These are phyloP conservation scores for Beauveria sp. DNA, from an alignment of 2,329 filamentous ascomycete genomes.

Conservation along the genomic window DNA sequence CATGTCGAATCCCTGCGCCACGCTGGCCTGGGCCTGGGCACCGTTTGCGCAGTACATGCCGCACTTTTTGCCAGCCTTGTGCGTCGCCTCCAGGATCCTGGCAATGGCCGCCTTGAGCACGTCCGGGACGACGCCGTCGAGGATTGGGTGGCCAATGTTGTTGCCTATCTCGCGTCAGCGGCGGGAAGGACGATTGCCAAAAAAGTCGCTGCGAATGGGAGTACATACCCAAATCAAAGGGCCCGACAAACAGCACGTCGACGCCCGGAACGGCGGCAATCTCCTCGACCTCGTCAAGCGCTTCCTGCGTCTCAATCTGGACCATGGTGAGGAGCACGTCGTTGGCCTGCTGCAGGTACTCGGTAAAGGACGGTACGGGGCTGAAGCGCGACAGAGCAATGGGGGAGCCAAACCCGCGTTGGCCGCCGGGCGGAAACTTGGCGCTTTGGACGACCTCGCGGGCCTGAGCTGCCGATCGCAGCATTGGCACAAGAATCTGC, in stretches of 20 bases:
- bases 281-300: slow-evolving; percentile 50
- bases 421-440: slow-evolving; percentile 43
- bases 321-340: slow-evolving; percentile 53
- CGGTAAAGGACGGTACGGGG: slow-evolving; percentile 35
- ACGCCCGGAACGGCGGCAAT: slow-evolving; percentile 54
- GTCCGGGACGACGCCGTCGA: slow-evolving; percentile 50
- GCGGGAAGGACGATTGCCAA: neutral
- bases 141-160: slow-evolving; percentile 54
- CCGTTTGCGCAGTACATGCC: slow-evolving; percentile 51
- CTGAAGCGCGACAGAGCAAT: slow-evolving; percentile 36
- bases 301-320: slow-evolving; percentile 60
- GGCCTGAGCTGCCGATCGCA: slow-evolving; percentile 37
- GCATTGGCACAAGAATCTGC: slow-evolving; percentile 38
- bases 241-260: slow-evolving; percentile 58
- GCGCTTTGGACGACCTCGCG: slow-evolving; percentile 36
- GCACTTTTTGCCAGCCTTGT: slow-evolving; percentile 57
- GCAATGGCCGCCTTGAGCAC: slow-evolving; percentile 53
- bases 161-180: slow-evolving; percentile 32
- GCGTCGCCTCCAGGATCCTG: slow-evolving; percentile 48
- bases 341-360: slow-evolving; percentile 44
- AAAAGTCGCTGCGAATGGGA: neutral
- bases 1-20: slow-evolving; percentile 54
- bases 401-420: slow-evolving; percentile 42
- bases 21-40: slow-evolving; percentile 47
- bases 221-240: slow-evolving; percentile 50